These are phyloP conservation scores for Angomonas deanei DNA, from an alignment of 208 protist species.

Conservation along the genomic window DNA sequence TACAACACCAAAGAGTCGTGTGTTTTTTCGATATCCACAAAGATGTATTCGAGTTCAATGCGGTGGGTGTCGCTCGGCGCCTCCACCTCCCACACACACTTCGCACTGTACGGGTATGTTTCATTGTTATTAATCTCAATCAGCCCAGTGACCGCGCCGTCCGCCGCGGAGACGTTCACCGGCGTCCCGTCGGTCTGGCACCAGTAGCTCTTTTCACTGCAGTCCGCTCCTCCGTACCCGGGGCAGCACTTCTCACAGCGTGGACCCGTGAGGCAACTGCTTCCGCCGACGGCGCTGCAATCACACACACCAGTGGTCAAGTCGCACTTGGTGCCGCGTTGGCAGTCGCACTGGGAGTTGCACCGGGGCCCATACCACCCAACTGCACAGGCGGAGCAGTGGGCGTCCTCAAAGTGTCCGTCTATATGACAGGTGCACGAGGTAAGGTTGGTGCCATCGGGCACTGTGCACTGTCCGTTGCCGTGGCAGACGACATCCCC, in stretches of 20 bases:
- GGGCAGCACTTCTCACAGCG: conserved; percentile 75
- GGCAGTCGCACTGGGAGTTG: conserved; percentile 52
- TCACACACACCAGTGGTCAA: conserved; percentile 34
- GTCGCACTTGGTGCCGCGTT: conserved; percentile 50
- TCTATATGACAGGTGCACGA: conserved; percentile 50
- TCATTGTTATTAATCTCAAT: conserved; percentile 67
- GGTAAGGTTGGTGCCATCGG: conserved; percentile 7
- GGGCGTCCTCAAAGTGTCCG: conserved; percentile 44
- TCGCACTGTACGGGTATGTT: conserved; percentile 38
- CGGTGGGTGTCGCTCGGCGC: conserved; percentile 19
- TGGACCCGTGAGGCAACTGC: conserved; percentile 49
- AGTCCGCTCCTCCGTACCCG: conserved; percentile 42
- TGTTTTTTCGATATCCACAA: conserved; percentile 29
- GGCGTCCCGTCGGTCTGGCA: conserved; percentile 27
- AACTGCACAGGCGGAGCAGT: conserved; percentile 34
- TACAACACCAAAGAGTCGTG: conserved; percentile 44
- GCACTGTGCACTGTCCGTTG: conserved; percentile 36
- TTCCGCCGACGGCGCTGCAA: conserved; percentile 28
- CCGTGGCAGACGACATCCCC: conserved; percentile 45
- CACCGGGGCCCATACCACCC: conserved; percentile 80
- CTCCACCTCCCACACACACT: conserved; percentile 51
- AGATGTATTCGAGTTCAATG: conserved; percentile 34
- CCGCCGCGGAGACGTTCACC: conserved; percentile 29
- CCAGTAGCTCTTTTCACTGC: conserved; percentile 69
- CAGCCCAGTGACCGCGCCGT: conserved; percentile 18